These are phyloP conservation scores for Raffaelea arxii DNA, from an alignment of 2,329 filamentous ascomycete species.

Conservation along the genomic window DNA sequence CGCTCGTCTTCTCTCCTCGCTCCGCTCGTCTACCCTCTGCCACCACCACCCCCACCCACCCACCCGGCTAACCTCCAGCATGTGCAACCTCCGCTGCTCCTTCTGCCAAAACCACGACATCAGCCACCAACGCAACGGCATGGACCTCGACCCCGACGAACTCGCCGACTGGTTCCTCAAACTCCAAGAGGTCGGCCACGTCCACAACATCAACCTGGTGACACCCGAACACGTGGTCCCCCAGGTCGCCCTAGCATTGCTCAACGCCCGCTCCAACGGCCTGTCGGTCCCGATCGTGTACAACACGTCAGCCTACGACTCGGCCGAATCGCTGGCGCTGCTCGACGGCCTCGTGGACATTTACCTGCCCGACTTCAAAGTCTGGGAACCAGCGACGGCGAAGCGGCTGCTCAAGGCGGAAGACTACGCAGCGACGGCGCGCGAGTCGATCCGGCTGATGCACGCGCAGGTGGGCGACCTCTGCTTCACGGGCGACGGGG, in stretches of 20 bases:
- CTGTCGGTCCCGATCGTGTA: constrained; percentile 68
- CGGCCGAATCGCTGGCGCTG: constrained; percentile 57
- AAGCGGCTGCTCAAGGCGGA: constrained; percentile 68
- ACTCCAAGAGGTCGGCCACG: constrained; percentile 65
- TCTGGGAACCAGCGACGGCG: constrained; percentile 59
- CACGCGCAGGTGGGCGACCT: constrained; percentile 73
- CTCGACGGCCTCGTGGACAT: constrained; percentile 76
- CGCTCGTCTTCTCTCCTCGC: neutral
- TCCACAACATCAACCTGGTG: constrained; percentile 86
- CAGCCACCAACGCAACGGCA: constrained; percentile 69
- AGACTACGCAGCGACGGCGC: constrained; percentile 61
- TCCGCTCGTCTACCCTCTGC: too few relatives aligned
- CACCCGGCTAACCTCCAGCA: constrained; percentile 13
- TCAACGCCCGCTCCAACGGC: constrained; percentile 62
- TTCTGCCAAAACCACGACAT: constrained; percentile 82
- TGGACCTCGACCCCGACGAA: constrained; percentile 68
- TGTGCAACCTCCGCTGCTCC: constrained; percentile 61
- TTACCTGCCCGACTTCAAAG: constrained; percentile 82
- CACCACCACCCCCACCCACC: too few relatives aligned
- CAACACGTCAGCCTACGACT: constrained; percentile 78
- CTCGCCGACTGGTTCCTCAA: constrained; percentile 74
- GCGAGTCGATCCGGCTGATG: constrained; percentile 72
- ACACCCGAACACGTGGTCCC: constrained; percentile 83
- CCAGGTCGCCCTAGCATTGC: constrained; percentile 67
- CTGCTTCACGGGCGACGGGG: constrained; percentile 70